phyloP scores from a whole-genome alignment of 1,284 basidiomycete genomes.

The Afroboletus lepidellus region DNA sequence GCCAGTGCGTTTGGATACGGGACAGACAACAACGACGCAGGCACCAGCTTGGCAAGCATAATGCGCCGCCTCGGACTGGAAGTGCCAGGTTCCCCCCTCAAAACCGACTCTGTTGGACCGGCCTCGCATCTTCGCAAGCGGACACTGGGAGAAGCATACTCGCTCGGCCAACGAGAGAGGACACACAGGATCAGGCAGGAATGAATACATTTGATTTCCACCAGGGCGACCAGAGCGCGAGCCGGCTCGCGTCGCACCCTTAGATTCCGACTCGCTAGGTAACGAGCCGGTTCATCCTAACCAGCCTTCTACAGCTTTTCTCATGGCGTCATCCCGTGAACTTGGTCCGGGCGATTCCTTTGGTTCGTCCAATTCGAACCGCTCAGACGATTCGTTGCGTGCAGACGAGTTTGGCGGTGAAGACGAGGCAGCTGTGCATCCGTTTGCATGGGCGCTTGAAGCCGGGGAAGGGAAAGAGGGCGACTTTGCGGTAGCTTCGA shows the following conservation, averaged over 20 bases:
- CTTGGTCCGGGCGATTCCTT: conserved; percentile 52
- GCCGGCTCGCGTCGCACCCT: conserved; percentile 12
- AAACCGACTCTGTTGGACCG: conserved; percentile 13
- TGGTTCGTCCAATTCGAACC: conserved; percentile 43
- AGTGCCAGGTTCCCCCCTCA: conserved; percentile 19
- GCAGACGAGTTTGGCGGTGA: conserved; percentile 40
- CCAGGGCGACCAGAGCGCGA: conserved; percentile 22
- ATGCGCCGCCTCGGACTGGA: conserved; percentile 51
- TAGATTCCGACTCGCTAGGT: conserved; percentile 43
- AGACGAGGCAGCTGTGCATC: conserved; percentile 45
- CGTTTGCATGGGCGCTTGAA: conserved; percentile 46
- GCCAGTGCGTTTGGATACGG: conserved; percentile 29
- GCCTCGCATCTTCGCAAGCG: conserved; percentile 11
- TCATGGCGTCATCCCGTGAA: conserved; percentile 45
- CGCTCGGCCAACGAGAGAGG: conserved; percentile 1
- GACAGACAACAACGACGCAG: conserved; percentile 43
- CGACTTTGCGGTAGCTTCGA: conserved; percentile 49
- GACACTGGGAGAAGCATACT: conserved; percentile 1
- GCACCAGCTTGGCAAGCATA: conserved; percentile 47
- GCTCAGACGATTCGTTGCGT: conserved; percentile 49
- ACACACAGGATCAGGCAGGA: conserved; percentile 28
- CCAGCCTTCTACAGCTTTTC: conserved; percentile 58
- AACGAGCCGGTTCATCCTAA: conserved; percentile 45
- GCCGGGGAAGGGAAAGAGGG: conserved; percentile 45
- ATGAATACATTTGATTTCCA: conserved; percentile 28